Base-by-base conservation (phyloP, 78 protist genomes). In the Isochrysis galbana region DNA sequence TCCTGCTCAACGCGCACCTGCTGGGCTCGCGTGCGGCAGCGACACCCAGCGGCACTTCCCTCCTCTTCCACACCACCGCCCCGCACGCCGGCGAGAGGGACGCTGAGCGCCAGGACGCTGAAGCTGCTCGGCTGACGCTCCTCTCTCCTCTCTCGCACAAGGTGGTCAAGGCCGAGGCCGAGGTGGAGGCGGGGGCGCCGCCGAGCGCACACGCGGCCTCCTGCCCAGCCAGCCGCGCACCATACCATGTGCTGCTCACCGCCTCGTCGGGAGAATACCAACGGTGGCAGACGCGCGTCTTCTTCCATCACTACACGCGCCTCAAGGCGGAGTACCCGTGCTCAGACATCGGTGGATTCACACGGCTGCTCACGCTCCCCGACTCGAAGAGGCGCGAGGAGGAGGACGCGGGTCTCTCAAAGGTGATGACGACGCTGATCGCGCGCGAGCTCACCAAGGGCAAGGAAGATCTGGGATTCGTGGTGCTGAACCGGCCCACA, bases 211-310 rank as follows among this genome's bases (percentile, higher is more conserved):
- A 51, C 61, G 7, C 61, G 61, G 14, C 74, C 11, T 23, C 39
- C 46, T 74, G 84, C 84, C n/a, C 32, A 4, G 14, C 86, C 48
- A 21, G 21, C 80, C 86, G 45, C 86, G 17, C 25, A 22, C 88
- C 88, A 54, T 80, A 44, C 88, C 88, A 80, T 38, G 51, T 44
- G 34, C 88, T 80, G 26, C 88, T 80, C 55, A 80, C 88, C 34
- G 88, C 88, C 32, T 44, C 51, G 41, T 2, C 55, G 26, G 51
- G 47, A 1, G 36, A 38, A 10, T 80, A 80, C 54, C 88, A 80
- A 41, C 25, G 0, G 19, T 80, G 88, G 88, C 88, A 80, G 88
- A 29, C 55, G 17, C 88, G 88, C 88, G 34, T 80, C 54, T 41
- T 80, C 14, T 29, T n/a, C 88, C 36, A 80, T 36, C 88, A 80